Evolutionary conservation across 768 basidiomycete species (phyloP).

Genomic region (Tylopilus felleus): DNA sequence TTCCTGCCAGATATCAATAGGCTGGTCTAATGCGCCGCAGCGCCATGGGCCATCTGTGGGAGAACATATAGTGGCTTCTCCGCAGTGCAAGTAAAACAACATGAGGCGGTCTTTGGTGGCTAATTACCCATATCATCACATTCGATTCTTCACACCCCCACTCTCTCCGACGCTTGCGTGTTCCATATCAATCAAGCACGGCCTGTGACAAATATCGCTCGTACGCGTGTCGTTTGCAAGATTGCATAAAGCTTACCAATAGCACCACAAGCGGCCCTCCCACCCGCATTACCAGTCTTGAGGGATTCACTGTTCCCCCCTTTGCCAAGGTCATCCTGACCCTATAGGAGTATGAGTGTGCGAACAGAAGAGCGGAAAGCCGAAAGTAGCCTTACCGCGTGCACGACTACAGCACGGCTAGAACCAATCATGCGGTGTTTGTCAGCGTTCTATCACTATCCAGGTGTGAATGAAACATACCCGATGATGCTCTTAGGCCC

Average conservation of each 20-base stretch:
- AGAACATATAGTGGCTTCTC: conserved; percentile 3
- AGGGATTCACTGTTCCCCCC: conserved; percentile 65
- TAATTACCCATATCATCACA: conserved; percentile 6
- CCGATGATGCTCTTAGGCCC: conserved; percentile 69
- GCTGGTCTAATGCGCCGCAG: neutral
- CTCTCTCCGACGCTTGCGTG: neutral
- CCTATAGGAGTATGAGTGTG: conserved; percentile 36
- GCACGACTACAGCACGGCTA: conserved; percentile 72
- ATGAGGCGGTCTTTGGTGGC: conserved; percentile 5
- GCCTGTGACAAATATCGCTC: conserved; percentile 10
- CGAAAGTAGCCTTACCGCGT: conserved; percentile 45
- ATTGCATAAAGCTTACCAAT: conserved; percentile 47
- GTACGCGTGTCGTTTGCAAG: neutral
- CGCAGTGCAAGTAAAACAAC: conserved; percentile 11
- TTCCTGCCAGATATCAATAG: neutral
- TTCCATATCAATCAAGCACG: conserved; percentile 13
- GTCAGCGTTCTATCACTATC: conserved; percentile 1
- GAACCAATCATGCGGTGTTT: conserved; percentile 1
- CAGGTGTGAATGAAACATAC: conserved; percentile 35
- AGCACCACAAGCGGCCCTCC: conserved; percentile 76
- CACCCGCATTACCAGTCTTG: conserved; percentile 78
- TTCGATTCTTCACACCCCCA: neutral
- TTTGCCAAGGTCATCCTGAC: conserved; percentile 75
- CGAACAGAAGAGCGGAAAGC: conserved; percentile 4
- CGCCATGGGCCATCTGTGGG: neutral